A percentile compares a stretch with the other conserved stretches of the same genome.
These are phyloP conservation scores for Tagetes erecta DNA, from an alignment of 129 eudicot genomes.

Conservation along the genomic window DNA sequence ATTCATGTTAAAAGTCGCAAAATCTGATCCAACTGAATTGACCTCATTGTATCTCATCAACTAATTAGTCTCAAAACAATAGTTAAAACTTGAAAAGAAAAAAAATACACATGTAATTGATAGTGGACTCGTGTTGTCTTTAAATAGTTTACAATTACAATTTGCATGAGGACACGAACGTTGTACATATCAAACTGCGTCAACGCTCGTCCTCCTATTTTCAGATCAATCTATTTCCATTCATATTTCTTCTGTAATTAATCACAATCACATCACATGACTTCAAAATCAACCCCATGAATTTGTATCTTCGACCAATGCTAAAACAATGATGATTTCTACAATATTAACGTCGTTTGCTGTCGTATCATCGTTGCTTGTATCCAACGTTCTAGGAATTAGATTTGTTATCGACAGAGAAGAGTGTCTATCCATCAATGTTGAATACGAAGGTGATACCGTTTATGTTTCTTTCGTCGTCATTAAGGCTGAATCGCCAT, in stretches of 20 bases:
- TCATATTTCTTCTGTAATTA: not conserved
- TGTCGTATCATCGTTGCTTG: slow-evolving; percentile 14
- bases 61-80: too few species aligned
- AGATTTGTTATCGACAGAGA: slow-evolving; percentile 80
- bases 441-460: slow-evolving; percentile 64
- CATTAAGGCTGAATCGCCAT: slow-evolving; percentile 58
- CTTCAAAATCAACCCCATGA: not conserved
- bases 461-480: slow-evolving; percentile 81
- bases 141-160: not conserved
- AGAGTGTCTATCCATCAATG: slow-evolving; percentile 73
- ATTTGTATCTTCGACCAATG: not conserved
- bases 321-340: slow-evolving; percentile 2
- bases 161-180: not conserved
- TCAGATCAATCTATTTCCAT: not conserved
- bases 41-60: too few species aligned
- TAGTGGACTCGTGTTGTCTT: not conserved
- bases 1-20: too few species aligned
- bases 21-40: too few species aligned
- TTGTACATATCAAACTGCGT: not conserved
- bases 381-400: slow-evolving; percentile 47
- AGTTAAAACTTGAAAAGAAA: too few species aligned
- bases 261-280: not conserved
- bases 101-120: not conserved
- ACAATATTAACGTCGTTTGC: slow-evolving; percentile 18
- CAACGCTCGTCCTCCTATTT: slow-evolving; percentile 3